These are phyloP conservation scores for Pythium aristosporum DNA, from an alignment of 352 stramenopile genomes.

Conservation along the genomic window DNA sequence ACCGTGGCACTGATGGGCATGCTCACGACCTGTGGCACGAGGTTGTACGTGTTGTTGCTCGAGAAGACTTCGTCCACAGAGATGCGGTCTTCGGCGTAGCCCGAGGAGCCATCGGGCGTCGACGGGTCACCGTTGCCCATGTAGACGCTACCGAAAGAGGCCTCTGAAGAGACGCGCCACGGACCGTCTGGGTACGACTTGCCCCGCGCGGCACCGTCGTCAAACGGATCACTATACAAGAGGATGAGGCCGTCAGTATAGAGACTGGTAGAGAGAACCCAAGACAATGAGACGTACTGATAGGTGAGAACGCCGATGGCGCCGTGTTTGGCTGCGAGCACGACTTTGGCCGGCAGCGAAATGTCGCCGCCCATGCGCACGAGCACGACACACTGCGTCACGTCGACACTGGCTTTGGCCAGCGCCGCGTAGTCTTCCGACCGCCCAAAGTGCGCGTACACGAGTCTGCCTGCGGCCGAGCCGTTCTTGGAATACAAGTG, in stretches of 20 bases:
- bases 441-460: slow-evolving; percentile 78
- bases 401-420: slow-evolving; percentile 42
- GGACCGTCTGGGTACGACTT: slow-evolving; percentile 63
- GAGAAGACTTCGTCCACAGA: slow-evolving; percentile 79
- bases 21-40: slow-evolving; percentile 67
- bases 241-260: too few relatives aligned
- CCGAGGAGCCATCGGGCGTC: slow-evolving; percentile 68
- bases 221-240: slow-evolving; percentile 50
- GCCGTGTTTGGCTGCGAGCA: slow-evolving; percentile 58
- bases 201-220: slow-evolving; percentile 54
- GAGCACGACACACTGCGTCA: slow-evolving; percentile 52
- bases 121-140: slow-evolving; percentile 85
- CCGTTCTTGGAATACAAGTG: slow-evolving; percentile 85
- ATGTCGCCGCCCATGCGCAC: slow-evolving; percentile 68
- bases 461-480: slow-evolving; percentile 46
- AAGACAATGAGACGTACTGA: slow-evolving; percentile 42
- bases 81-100: slow-evolving; percentile 55
- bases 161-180: slow-evolving; percentile 52
- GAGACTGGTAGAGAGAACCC: neutral
- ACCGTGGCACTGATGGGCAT: slow-evolving; percentile 70
- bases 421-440: slow-evolving; percentile 68
- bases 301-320: slow-evolving; percentile 72
- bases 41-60: slow-evolving; percentile 79
- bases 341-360: slow-evolving; percentile 69
- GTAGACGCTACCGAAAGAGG: slow-evolving; percentile 76